Evolutionary conservation across 208 protist genomes (phyloP).

Genomic region (Acanthamoeba royreba): DNA sequence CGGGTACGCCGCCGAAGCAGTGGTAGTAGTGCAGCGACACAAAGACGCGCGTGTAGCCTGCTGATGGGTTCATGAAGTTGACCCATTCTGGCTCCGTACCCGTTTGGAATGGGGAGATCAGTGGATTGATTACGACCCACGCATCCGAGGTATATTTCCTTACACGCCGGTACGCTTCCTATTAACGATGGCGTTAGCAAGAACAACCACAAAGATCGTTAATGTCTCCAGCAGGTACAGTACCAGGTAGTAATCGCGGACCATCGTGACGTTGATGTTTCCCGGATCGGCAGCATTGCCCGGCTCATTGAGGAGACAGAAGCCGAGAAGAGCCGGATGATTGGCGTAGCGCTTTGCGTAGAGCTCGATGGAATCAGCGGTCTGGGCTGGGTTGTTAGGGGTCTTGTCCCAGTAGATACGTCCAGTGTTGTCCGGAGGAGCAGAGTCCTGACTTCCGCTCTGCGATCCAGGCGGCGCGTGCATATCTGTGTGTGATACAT

Average conservation of each 20-base stretch:
- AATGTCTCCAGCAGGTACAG: neutral
- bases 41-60: conserved; percentile 24
- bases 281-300: neutral
- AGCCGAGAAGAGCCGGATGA: neutral
- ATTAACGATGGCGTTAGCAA: neutral
- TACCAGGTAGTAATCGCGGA: neutral
- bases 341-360: neutral
- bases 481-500: neutral
- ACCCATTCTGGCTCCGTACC: conserved; percentile 1
- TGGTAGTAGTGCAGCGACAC: conserved; percentile 41
- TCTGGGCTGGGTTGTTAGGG: neutral
- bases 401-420: neutral
- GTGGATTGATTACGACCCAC: neutral
- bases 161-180: neutral
- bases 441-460: neutral
- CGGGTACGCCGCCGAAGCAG: conserved; percentile 4
- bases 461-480: neutral
- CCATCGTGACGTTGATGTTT: neutral
- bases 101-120: neutral
- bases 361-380: neutral
- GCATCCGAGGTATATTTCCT: neutral
- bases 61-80: conserved; percentile 19
- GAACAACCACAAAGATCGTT: neutral
- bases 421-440: neutral
- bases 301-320: neutral